Evolutionary conservation across 2,329 filamentous ascomycete genomes (phyloP).

Genomic region (Stachybotrys echinatus): DNA sequence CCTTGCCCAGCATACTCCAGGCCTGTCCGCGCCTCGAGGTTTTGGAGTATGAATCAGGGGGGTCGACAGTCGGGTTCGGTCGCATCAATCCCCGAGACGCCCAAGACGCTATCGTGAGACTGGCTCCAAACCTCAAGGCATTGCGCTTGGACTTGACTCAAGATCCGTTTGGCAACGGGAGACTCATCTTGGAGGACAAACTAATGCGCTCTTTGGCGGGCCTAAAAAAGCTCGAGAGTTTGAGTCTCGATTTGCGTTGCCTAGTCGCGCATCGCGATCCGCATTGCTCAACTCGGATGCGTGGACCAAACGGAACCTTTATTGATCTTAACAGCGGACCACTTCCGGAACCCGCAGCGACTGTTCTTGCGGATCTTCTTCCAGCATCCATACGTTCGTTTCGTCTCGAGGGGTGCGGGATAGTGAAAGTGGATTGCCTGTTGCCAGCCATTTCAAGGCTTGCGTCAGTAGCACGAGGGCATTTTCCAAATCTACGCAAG

Average conservation of each 20-base stretch:
- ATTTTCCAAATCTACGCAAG: neutral
- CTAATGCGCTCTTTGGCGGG: neutral
- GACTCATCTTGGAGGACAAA: neutral
- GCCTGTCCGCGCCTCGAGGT: neutral
- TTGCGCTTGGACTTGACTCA: neutral
- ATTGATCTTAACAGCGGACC: neutral
- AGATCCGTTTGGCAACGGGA: neutral
- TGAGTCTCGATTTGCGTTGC: neutral
- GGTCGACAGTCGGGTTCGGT: neutral
- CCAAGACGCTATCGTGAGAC: neutral
- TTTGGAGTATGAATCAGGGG: neutral
- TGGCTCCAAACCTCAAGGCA: neutral
- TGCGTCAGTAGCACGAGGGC: neutral
- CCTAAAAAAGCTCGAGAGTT: neutral
- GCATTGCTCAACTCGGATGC: neutral
- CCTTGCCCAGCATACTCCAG: neutral
- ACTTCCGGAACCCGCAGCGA: neutral
- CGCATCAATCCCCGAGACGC: neutral
- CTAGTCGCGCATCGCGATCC: neutral
- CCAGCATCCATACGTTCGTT: neutral
- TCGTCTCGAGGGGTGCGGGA: neutral
- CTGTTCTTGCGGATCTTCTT: neutral
- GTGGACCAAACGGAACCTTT: neutral
- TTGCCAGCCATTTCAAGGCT: neutral
- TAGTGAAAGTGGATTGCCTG: neutral